Percentiles rank a stretch among this genome's conserved stretches.
Evolutionary conservation across 2,329 filamentous ascomycete species (phyloP).

Genomic region (Aspergillus fischeri): DNA sequence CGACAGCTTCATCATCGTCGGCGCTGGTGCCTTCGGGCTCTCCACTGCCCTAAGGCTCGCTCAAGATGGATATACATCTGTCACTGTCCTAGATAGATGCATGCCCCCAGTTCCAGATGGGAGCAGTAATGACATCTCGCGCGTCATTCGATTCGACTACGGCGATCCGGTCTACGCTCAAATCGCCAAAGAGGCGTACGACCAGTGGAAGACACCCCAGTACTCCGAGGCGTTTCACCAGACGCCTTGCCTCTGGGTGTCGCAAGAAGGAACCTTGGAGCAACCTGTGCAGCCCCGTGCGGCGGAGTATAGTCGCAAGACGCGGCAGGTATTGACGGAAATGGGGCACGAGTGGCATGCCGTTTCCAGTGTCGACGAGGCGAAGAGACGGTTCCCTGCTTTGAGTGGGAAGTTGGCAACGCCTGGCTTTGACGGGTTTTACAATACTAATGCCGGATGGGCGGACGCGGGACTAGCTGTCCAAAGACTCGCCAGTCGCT

Average conservation of each 20-base stretch:
- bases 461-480: slow-evolving; percentile 24
- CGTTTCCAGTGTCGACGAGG: slow-evolving; percentile 12
- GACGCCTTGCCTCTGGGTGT: slow-evolving; percentile 22
- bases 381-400: slow-evolving; percentile 17
- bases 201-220: slow-evolving; percentile 55
- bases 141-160: slow-evolving; percentile 57
- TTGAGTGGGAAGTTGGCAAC: slow-evolving; percentile 16
- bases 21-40: slow-evolving; percentile 26
- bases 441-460: slow-evolving; percentile 26
- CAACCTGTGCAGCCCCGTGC: slow-evolving; percentile 17
- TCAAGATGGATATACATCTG: slow-evolving; percentile 23
- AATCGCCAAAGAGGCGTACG: slow-evolving; percentile 67
- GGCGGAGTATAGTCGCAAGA: slow-evolving; percentile 20
- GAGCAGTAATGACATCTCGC: slow-evolving; percentile 38
- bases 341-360: slow-evolving; percentile 23
- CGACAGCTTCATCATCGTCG: slow-evolving; percentile 24
- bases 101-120: slow-evolving; percentile 35
- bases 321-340: slow-evolving; percentile 18
- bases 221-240: slow-evolving; percentile 20
- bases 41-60: slow-evolving; percentile 22
- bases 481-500: slow-evolving; percentile 16
- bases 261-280: slow-evolving; percentile 17
- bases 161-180: slow-evolving; percentile 68
- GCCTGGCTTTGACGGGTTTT: slow-evolving; percentile 23
- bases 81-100: slow-evolving; percentile 30